Evolutionary conservation across 495 filamentous ascomycete species (phyloP).

Genomic region (Lineolata rhizophorae): DNA sequence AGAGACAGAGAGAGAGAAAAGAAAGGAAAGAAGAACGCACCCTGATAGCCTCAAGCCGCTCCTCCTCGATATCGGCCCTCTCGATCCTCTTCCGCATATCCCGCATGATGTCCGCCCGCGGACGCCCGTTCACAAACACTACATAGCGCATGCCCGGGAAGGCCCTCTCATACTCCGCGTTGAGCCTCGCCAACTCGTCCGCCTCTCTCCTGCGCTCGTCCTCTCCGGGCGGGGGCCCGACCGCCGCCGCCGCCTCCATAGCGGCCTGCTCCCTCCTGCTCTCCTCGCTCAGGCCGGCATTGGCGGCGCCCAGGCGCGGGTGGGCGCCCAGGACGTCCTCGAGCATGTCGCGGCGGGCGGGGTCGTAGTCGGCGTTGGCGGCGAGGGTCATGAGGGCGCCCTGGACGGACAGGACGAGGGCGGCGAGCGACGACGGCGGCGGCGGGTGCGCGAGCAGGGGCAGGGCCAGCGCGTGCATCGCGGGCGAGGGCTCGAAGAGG

Average conservation of each 20-base stretch:
- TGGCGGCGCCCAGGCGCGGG: constrained; percentile 65
- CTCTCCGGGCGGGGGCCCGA: constrained; percentile 23
- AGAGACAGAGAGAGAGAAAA: not conserved
- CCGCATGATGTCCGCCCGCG: constrained; percentile 50
- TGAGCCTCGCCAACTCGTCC: constrained; percentile 39
- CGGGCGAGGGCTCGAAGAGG: constrained; percentile 68
- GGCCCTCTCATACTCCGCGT: constrained; percentile 55
- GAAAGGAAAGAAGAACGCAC: constrained; percentile 21
- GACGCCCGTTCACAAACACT: constrained; percentile 62
- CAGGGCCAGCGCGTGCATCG: constrained; percentile 49
- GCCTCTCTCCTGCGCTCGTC: constrained; percentile 30
- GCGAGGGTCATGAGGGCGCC: constrained; percentile 32
- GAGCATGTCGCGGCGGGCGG: constrained; percentile 34
- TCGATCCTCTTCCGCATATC: constrained; percentile 67
- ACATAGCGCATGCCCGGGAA: constrained; percentile 79
- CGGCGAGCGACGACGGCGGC: constrained; percentile 31
- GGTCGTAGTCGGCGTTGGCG: constrained; percentile 27
- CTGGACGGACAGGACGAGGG: constrained; percentile 26
- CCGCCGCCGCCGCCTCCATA: constrained; percentile 24
- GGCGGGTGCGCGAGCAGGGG: no score
- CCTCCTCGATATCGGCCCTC: constrained; percentile 37
- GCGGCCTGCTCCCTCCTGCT: constrained; percentile 63
- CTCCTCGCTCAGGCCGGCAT: constrained; percentile 53
- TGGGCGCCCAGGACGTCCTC: constrained; percentile 65
- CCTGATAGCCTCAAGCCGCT: constrained; percentile 56